Evolutionary conservation across 805 yeast genomes (phyloP), one percentile per base, ranked within the genome.

Genomic region (Kodamaea kakaduensis): DNA sequence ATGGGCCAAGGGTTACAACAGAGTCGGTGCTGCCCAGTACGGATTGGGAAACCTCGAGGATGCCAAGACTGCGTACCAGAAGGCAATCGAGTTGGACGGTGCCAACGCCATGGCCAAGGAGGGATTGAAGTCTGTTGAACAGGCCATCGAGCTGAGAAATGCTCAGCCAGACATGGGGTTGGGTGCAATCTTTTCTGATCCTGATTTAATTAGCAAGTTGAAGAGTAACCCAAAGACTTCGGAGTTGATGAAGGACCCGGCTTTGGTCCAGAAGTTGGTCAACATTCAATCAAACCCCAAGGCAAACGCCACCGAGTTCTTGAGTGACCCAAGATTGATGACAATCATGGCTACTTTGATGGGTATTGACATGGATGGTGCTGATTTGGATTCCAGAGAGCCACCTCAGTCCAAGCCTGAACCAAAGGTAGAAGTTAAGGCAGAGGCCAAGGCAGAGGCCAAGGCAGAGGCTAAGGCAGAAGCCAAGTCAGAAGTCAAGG

Each of bases 1-100:
- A 2, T 93, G 97, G 97, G 88, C 96, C 15, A 93, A 93, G 64
- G 98, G 97, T 31, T 85, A 84, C 69, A 84, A 80, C 53, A 81
- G 99, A 62, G 83, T 84, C 23, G 99, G 86, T 41, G 89, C 97
- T 45, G 98, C 98, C 20, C 77, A 81, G 32, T 81, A 71, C 51
- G 98, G 98, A n/a, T 67, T 84, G 41, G 87, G 87, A 12, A 75
- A 84, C 41, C 72, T 81, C 32, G 88, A 84, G 19, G 84, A 76
- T 15, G 93, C 97, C 30, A 75, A 75, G 47, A 59, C 60, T 17
- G 69, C 83, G 17, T 90, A 87, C 61, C 67, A 78, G 45, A 81
- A 82, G 58, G 94, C 96, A 6, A 64, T 90, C 46, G 84, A 82
- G 52, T 59, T 88, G 40, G 97, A 90, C 49, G 73, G 93, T 17